Percentiles rank a stretch among this genome's conserved stretches.
These are phyloP conservation scores for Didymella exigua DNA, from an alignment of 2,329 filamentous ascomycete species.

Conservation along the genomic window DNA sequence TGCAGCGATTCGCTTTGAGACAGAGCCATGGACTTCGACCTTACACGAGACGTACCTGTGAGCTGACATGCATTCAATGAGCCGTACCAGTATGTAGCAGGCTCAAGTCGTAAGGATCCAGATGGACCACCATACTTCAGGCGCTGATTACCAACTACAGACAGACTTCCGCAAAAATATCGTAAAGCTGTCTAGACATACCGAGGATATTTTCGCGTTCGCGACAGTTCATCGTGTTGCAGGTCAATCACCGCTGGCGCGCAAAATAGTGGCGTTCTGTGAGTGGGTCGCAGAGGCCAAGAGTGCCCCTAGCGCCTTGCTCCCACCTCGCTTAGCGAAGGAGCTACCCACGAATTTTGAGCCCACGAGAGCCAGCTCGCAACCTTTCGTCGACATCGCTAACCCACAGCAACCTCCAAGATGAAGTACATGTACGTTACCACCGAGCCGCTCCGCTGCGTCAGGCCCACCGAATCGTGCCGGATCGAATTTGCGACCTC, in stretches of 20 bases:
- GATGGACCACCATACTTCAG: background rate
- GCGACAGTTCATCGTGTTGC: background rate
- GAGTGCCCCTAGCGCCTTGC: background rate
- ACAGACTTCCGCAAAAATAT: background rate
- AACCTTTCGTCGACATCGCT: conserved; percentile 42
- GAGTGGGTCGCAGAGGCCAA: background rate
- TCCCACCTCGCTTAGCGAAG: conserved; percentile 2
- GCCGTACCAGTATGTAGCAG: background rate
- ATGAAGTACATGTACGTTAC: conserved; percentile 88
- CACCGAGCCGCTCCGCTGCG: conserved; percentile 8
- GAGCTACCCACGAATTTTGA: conserved; percentile 9
- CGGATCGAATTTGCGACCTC: conserved; percentile 16
- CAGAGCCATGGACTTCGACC: background rate
- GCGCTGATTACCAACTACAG: background rate
- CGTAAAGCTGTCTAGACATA: background rate
- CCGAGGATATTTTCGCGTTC: background rate
- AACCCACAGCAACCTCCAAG: conserved; percentile 61
- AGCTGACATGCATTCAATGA: background rate
- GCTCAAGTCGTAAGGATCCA: background rate
- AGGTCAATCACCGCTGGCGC: background rate
- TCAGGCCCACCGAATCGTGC: conserved; percentile 17
- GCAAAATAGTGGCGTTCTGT: background rate
- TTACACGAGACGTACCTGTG: background rate
- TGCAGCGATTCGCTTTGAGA: background rate
- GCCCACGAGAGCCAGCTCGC: background rate